phyloP scores from a whole-genome alignment of 345 rosid genomes.

The Euphorbia tirucalli region DNA sequence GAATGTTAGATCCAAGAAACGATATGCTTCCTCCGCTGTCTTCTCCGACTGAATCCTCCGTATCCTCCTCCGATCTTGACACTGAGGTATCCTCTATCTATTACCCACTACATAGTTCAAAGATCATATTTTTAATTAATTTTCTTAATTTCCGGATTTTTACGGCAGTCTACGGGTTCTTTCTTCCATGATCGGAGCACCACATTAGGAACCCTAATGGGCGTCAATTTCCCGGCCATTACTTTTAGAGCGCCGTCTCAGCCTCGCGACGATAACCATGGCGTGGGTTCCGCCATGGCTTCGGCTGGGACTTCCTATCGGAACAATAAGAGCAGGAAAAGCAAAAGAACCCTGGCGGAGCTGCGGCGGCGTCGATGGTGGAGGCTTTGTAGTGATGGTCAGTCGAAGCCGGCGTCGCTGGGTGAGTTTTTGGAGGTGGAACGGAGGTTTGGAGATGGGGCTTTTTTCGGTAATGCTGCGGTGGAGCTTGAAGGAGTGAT shows the following conservation, averaged over 20 bases:
- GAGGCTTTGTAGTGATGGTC: conserved; percentile 76
- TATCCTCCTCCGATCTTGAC: conserved; percentile 94
- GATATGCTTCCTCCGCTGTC: conserved; percentile 43
- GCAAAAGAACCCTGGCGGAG: conserved; percentile 19
- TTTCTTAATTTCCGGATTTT: no score
- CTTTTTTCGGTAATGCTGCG: conserved; percentile 51
- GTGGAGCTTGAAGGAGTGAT: conserved; percentile 54
- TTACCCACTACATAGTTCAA: not conserved
- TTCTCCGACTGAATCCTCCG: conserved; percentile 77
- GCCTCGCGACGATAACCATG: conserved; percentile 31
- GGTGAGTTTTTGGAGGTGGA: conserved; percentile 91
- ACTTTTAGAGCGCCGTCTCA: conserved; percentile 62
- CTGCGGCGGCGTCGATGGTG: conserved; percentile 55
- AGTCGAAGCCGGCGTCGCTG: conserved; percentile 65
- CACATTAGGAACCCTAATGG: conserved; percentile 87
- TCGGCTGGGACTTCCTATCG: conserved; percentile 11
- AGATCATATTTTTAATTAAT: not conserved
- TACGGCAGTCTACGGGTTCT: conserved; percentile 74
- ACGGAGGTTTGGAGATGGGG: no score
- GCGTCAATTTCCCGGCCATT: conserved; percentile 69
- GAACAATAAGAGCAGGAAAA: conserved; percentile 24
- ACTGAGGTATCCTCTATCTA: conserved; percentile 57
- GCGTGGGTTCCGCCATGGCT: conserved; percentile 12
- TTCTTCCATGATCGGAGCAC: conserved; percentile 98
- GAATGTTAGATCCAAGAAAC: conserved; percentile 56